Conservation (phyloP, 1,284 basidiomycete genomes). For the Cryptococcus maquisensis region DNA sequence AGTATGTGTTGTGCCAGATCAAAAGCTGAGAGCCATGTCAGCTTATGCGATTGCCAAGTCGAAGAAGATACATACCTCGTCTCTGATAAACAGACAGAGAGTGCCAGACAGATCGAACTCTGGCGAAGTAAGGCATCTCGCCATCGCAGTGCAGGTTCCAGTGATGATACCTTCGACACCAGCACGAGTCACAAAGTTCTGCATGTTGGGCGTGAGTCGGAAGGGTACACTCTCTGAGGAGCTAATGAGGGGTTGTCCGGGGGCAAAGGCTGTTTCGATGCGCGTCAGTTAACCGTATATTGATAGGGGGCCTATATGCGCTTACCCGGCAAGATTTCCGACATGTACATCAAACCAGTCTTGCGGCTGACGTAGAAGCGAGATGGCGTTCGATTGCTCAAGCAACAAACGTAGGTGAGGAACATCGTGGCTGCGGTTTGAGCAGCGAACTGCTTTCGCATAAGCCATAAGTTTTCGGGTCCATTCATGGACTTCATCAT, state of each 20-base stretch:
- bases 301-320: neutral
- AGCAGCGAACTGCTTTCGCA: conserved; percentile 93
- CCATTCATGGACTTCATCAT: conserved; percentile 81
- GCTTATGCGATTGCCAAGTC: conserved; percentile 32
- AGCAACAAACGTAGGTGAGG: conserved; percentile 83
- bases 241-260: conserved; percentile 62
- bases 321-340: conserved; percentile 76
- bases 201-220: conserved; percentile 95
- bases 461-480: conserved; percentile 87
- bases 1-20: conserved; percentile 47
- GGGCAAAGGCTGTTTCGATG: conserved; percentile 50
- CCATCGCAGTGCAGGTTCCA: conserved; percentile 84
- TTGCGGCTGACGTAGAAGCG: conserved; percentile 84
- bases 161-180: conserved; percentile 87
- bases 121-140: conserved; percentile 81
- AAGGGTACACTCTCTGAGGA: conserved; percentile 89
- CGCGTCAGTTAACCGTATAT: conserved; percentile 4
- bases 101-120: conserved; percentile 61
- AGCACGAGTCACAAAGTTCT: conserved; percentile 83
- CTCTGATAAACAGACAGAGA: conserved; percentile 67
- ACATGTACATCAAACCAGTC: conserved; percentile 87
- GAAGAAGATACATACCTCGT: conserved; percentile 65
- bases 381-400: conserved; percentile 76
- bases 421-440: conserved; percentile 87
- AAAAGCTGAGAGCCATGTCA: conserved; percentile 22